These are phyloP conservation scores for Chrysopogon serrulatus DNA, from an alignment of 176 grass and related monocot genomes.

Conservation along the genomic window DNA sequence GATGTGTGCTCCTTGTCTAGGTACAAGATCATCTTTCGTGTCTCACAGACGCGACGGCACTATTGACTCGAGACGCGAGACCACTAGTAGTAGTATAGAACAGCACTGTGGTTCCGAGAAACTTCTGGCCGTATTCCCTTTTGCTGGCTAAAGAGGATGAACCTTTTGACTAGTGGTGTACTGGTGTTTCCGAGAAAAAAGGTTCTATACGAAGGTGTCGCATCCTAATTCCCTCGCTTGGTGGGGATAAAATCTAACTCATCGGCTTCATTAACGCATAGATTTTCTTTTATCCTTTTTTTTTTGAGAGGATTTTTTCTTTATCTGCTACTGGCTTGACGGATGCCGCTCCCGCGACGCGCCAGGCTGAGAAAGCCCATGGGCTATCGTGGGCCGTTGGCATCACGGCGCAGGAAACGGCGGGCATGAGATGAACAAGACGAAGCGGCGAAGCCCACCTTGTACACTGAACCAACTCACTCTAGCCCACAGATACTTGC, in stretches of 20 bases:
- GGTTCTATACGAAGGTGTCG: no score
- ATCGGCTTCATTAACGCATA: no score
- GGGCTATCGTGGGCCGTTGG: background rate
- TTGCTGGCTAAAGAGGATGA: background rate
- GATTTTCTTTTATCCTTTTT: no score
- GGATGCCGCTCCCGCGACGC: no score
- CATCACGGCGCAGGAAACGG: background rate
- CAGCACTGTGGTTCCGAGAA: background rate
- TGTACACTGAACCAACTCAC: background rate
- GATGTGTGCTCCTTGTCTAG: background rate
- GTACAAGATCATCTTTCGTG: background rate
- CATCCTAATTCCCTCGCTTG: no score
- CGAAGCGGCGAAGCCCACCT: background rate
- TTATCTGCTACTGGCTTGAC: no score
- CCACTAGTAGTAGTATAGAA: background rate
- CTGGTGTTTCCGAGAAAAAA: background rate
- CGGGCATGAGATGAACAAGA: no score
- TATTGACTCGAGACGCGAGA: background rate
- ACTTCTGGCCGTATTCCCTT: background rate
- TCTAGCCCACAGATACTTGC: background rate
- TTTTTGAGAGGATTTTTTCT: no score
- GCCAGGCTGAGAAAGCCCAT: no score
- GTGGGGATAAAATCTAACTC: no score
- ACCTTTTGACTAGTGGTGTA: background rate
- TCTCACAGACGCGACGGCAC: background rate